These are phyloP conservation scores for Reticulascus tulasneorum DNA, from an alignment of 2,329 filamentous ascomycete genomes.

Conservation along the genomic window DNA sequence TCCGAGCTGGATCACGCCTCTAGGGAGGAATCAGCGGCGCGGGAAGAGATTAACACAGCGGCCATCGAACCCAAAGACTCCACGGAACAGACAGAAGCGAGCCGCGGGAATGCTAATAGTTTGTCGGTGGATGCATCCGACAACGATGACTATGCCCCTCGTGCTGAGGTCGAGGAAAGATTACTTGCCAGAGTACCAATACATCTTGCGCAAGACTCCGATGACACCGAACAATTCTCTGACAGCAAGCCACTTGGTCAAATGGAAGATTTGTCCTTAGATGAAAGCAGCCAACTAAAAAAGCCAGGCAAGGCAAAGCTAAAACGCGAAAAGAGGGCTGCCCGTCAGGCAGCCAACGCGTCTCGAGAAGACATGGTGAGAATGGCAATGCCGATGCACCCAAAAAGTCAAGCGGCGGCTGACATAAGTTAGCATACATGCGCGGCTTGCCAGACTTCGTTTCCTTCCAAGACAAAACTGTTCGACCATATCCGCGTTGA, in stretches of 20 bases:
- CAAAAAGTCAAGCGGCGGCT: not conserved
- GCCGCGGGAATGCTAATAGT: too few species aligned
- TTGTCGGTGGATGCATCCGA: not conserved
- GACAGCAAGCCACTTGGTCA: not conserved
- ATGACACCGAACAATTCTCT: not conserved
- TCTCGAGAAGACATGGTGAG: slow-evolving; percentile 31
- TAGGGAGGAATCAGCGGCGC: too few species aligned
- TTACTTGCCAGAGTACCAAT: not conserved
- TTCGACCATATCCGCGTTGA: slow-evolving; percentile 72
- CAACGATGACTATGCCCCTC: slow-evolving; percentile 13
- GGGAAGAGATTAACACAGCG: too few species aligned
- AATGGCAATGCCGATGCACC: slow-evolving; percentile 9
- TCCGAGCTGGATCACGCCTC: too few species aligned
- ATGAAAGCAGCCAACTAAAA: slow-evolving; percentile 20
- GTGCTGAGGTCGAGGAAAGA: slow-evolving; percentile 9
- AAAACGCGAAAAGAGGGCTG: slow-evolving; percentile 45
- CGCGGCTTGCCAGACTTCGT: slow-evolving; percentile 39
- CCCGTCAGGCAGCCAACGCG: slow-evolving; percentile 32
- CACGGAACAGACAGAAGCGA: too few species aligned
- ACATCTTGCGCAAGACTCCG: too few species aligned
- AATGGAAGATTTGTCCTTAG: not conserved
- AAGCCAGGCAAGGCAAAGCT: slow-evolving; percentile 49
- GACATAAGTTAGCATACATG: slow-evolving; percentile 35
- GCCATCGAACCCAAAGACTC: too few species aligned
- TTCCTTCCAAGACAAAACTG: slow-evolving; percentile 63